These are phyloP conservation scores for Ascosphaera acerosa DNA, from an alignment of 2,329 filamentous ascomycete genomes.

Conservation along the genomic window DNA sequence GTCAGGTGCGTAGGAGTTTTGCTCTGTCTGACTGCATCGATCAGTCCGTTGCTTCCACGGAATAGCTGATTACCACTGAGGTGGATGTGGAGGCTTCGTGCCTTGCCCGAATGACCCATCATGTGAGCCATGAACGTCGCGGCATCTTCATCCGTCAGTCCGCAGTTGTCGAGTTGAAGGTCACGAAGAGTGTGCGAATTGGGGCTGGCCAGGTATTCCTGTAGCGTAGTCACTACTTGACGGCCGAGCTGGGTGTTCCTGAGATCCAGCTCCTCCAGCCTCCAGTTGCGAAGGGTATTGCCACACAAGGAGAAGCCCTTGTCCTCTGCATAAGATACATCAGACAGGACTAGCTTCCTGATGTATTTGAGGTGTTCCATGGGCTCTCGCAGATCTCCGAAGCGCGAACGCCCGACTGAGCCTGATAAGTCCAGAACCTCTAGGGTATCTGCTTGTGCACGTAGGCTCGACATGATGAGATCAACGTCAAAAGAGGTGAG, in stretches of 20 bases:
- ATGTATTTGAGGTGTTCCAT: conserved; percentile 41
- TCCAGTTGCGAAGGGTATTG: conserved; percentile 36
- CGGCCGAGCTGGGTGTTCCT: conserved; percentile 37
- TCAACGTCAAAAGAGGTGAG: conserved; percentile 25
- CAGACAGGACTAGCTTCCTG: conserved; percentile 38
- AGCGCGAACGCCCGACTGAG: conserved; percentile 37
- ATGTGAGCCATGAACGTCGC: conserved; percentile 40
- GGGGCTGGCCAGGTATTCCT: conserved; percentile 35
- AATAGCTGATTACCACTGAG: conserved; percentile 34
- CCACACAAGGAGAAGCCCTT: neutral
- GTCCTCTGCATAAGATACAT: conserved; percentile 33
- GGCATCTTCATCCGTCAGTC: conserved; percentile 37
- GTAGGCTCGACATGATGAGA: conserved; percentile 36
- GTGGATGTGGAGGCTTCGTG: conserved; percentile 36
- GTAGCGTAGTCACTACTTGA: conserved; percentile 37
- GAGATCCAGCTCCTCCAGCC: conserved; percentile 37
- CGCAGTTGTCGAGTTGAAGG: conserved; percentile 40
- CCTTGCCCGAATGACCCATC: conserved; percentile 23
- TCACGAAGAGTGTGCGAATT: conserved; percentile 35
- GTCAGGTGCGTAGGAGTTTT: conserved; percentile 37
- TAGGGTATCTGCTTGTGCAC: conserved; percentile 38
- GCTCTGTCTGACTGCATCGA: conserved; percentile 22
- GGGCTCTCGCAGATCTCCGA: conserved; percentile 37
- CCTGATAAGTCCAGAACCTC: conserved; percentile 42
- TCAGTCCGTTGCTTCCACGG: conserved; percentile 18